Evolutionary conservation across 208 protist genomes (phyloP).

Genomic region (Wallacemonas collosoma): DNA sequence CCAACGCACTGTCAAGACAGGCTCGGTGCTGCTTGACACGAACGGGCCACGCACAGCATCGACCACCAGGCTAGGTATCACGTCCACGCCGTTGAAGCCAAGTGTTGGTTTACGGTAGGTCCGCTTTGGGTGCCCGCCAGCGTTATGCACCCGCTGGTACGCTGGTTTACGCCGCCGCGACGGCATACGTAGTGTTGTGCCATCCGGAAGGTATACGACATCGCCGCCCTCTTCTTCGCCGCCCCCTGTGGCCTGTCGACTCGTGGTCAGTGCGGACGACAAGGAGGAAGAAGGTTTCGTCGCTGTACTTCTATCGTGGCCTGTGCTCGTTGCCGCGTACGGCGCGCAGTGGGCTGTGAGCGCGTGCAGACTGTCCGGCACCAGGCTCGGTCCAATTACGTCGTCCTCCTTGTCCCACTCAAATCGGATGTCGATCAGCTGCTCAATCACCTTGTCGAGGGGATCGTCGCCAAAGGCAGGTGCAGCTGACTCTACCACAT

Average conservation of each 20-base stretch:
- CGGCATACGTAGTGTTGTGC: conserved; percentile 18
- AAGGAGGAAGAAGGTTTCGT: background rate
- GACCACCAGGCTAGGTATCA: conserved; percentile 63
- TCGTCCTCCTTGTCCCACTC: conserved; percentile 84
- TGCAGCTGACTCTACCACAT: conserved; percentile 60
- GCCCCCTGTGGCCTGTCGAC: background rate
- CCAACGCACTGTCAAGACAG: conserved; percentile 72
- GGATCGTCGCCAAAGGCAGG: conserved; percentile 69
- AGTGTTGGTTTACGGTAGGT: conserved; percentile 30
- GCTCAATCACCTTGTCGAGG: conserved; percentile 51
- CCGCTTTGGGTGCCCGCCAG: conserved; percentile 34
- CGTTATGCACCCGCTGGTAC: conserved; percentile 18
- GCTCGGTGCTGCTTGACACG: conserved; percentile 45
- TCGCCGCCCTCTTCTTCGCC: conserved; percentile 11
- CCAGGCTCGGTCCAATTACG: conserved; percentile 55
- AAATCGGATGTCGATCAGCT: conserved; percentile 78
- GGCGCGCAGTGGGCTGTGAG: conserved; percentile 65
- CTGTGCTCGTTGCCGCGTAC: conserved; percentile 27
- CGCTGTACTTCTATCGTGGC: background rate
- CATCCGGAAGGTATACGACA: conserved; percentile 31
- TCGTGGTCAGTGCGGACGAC: background rate
- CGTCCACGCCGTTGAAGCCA: conserved; percentile 76
- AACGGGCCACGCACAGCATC: conserved; percentile 79
- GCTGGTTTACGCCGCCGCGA: conserved; percentile 13
- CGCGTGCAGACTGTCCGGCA: conserved; percentile 52